Evolutionary conservation across 805 yeast genomes (phyloP).

Genomic region (Yarrowia divulgata): DNA sequence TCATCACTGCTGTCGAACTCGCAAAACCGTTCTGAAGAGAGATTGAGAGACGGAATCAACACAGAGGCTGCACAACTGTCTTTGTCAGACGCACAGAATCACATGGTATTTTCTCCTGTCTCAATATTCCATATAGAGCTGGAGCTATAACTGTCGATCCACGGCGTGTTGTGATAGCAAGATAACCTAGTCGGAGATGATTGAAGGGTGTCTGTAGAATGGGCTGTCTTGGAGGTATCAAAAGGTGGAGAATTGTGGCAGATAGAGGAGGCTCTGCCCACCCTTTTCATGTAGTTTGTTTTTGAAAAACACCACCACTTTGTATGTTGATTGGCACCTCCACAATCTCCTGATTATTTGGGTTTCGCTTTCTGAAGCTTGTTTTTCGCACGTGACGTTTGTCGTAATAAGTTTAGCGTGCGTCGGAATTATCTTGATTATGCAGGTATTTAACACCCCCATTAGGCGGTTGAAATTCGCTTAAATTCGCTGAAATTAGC

Average conservation of each 20-base stretch:
- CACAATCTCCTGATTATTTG: background rate
- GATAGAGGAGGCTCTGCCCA: no score
- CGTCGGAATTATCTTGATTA: background rate
- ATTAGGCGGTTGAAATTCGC: no score
- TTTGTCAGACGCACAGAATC: background rate
- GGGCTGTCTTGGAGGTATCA: background rate
- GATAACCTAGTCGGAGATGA: background rate
- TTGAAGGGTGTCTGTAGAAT: background rate
- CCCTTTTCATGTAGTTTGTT: no score
- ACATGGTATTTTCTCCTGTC: background rate
- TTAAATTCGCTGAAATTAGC: background rate
- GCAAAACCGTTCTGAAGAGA: background rate
- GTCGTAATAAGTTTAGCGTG: background rate
- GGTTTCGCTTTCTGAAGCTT: conserved; percentile 11
- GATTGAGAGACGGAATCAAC: background rate
- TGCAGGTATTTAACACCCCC: no score
- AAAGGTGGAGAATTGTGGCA: no score
- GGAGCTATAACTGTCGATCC: background rate
- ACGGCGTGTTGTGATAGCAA: background rate
- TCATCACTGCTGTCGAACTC: conserved; percentile 16
- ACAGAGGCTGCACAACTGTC: no score
- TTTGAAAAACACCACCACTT: no score
- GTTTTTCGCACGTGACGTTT: conserved; percentile 4
- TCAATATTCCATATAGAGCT: background rate
- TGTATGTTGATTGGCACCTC: background rate